Base-by-base conservation (phyloP, 1,284 basidiomycete genomes). In the Cerioporus squamosus region DNA sequence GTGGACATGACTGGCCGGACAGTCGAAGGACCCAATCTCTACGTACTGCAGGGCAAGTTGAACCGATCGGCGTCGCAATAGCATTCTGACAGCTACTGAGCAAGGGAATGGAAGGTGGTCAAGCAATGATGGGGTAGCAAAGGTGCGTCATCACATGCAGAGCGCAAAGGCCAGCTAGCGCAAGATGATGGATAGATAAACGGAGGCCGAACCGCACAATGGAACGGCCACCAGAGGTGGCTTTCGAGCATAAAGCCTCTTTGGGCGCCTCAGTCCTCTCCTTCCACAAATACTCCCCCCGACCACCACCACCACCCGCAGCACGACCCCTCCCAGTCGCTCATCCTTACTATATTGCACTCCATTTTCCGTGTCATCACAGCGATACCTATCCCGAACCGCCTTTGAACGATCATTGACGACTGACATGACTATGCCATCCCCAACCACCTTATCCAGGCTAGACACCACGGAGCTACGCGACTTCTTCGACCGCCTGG, bases 401-500 rank as follows among this genome's bases (percentile, higher is more conserved):
- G 12, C 18, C 12, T 43, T 8, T 12, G 2, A 29, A 18, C n/a
- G 20, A 53, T 49, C 29, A 45, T 48, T 45, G 39, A 59, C 42
- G 52, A 54, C 42, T 17, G 43, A 42, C 23, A 55, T 49, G 48
- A 55, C 48, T 33, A 47, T 47, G 3, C 26, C 8, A 7, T 31
- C 6, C 24, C 22, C 51, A 43, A 49, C 44, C 17, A 26, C 45
- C n/a, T 20, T 36, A 2, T 31, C 53, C 29, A 38, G 23, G 44
- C 48, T 64, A 44, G 38, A 44, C 36, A 36, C 20, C 24, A 49
- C 44, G 14, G 53, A 56, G 45, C 44, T 61, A 33, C 62, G 54
- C 42, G 36, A 57, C 33, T 64, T 64, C 62, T 64, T 64, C 40
- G 62, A 61, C 55, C 62, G 62, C 20, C 40, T 64, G n/a, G 59